Evolutionary conservation across 1,139 yeast genomes (phyloP), one percentile per base, ranked within the genome.

Genomic region (Meyerozyma smithsonii): DNA sequence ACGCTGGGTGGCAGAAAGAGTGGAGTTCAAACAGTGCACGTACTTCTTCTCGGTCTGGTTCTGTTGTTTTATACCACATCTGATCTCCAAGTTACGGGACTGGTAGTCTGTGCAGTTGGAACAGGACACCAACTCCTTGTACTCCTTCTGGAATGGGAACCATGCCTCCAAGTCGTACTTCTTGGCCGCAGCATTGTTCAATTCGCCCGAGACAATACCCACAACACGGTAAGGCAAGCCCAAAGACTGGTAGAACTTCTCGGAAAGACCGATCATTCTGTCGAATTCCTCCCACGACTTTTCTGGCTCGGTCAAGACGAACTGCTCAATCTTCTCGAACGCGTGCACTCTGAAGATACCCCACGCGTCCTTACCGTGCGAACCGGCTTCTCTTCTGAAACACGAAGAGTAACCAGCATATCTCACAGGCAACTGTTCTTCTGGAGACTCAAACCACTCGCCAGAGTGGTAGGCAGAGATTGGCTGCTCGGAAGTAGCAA

Each of bases 331-430:
- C 72, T 92, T 92, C 70, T 94, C 98, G 59, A 92, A 92, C 42
- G 95, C 95, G 62, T 92, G 99, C 44, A 92, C 98, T 69, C 99
- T 84, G 81, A 92, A 92, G 53, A 94, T 90, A 69, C 99, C 98
- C 98, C 99, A 94, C 36, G 99, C 98, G 61, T 92, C 99, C 68
- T 92, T 92, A 66, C 99, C 99, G 60, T 92, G 97, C 48, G 96
- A 84, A 52, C 99, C 99, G 45, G 99, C 98, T 73, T 92, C 99
- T 71, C 98, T 87, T 69, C 99, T 85, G 81, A 92, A 92, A 80
- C 98, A 92, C 39, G 96, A 85, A 24, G 97, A 89, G 73, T 84
- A 92, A 55, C 99, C 99, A 39, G 96, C 99, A 59, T 92, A 92
- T 68, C 87, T 81, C 50, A 88, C 79, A 46, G 99, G 99, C 56